Percentiles rank a stretch among this genome's conserved stretches.
phyloP scores from a whole-genome alignment of 768 basidiomycete species.

The Suillus ampliporus region DNA sequence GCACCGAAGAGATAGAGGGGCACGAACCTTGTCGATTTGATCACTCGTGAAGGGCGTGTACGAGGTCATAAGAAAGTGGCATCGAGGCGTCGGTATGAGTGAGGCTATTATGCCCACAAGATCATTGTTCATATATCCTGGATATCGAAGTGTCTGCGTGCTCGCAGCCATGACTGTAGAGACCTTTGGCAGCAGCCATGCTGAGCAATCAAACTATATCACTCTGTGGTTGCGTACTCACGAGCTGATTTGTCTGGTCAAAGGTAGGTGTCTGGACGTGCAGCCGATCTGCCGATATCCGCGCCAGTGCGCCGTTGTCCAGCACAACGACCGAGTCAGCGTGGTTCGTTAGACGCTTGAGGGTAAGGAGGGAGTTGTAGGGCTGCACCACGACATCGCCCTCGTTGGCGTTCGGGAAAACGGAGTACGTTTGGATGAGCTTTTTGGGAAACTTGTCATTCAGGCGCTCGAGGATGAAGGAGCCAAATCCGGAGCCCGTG shows the following conservation, averaged over 20 bases:
- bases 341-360: slow-evolving; percentile 93
- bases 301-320: slow-evolving; percentile 92
- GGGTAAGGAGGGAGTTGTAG: slow-evolving; percentile 92
- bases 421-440: slow-evolving; percentile 98
- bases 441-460: slow-evolving; percentile 99
- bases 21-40: slow-evolving; percentile 87
- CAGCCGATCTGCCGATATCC: slow-evolving; percentile 91
- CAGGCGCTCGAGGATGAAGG: slow-evolving; percentile 94
- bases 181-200: slow-evolving; percentile 54
- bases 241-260: slow-evolving; percentile 92
- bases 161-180: slow-evolving; percentile 98
- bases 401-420: slow-evolving; percentile 93
- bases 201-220: slow-evolving; percentile 1
- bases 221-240: slow-evolving; percentile 41
- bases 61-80: slow-evolving; percentile 98
- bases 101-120: slow-evolving; percentile 96
- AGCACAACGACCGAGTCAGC: slow-evolving; percentile 98
- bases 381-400: slow-evolving; percentile 98
- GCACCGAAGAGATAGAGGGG: not conserved
- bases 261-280: slow-evolving; percentile 88
- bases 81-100: slow-evolving; percentile 94
- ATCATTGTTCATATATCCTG: slow-evolving; percentile 99
- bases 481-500: slow-evolving; percentile 97
- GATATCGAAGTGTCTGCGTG: slow-evolving; percentile 95
- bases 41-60: slow-evolving; percentile 99